A percentile compares a stretch with the other conserved stretches of the same genome.
Conservation (phyloP, 2,329 filamentous ascomycete genomes). For the Dryadomyces quercus-mongolicae region DNA sequence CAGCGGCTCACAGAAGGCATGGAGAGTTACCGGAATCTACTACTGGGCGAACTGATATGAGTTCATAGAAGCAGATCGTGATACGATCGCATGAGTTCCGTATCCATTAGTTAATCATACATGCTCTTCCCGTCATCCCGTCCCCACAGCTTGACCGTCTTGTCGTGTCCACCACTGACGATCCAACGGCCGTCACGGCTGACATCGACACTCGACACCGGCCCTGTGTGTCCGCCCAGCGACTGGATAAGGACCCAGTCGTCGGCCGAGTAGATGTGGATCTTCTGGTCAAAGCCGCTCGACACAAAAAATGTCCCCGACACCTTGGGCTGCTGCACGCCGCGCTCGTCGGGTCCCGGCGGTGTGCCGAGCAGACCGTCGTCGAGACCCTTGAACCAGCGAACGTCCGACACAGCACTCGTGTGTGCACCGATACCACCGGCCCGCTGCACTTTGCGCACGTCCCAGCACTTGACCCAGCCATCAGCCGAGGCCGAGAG, state of each 20-base stretch:
- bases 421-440: slow-evolving; percentile 85
- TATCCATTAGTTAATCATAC: slow-evolving; percentile 6
- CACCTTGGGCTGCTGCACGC: slow-evolving; percentile 62
- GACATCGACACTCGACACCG: slow-evolving; percentile 83
- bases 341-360: slow-evolving; percentile 51
- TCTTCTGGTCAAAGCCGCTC: slow-evolving; percentile 84
- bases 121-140: slow-evolving; percentile 54
- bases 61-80: too few species aligned
- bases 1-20: slow-evolving; percentile 71
- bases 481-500: slow-evolving; percentile 88
- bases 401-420: slow-evolving; percentile 80
- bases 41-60: slow-evolving; percentile 59
- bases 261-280: slow-evolving; percentile 92
- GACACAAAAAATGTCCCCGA: slow-evolving; percentile 86
- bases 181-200: slow-evolving; percentile 84
- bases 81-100: too few species aligned
- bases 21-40: slow-evolving; percentile 63
- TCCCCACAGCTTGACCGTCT: slow-evolving; percentile 93
- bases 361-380: slow-evolving; percentile 52
- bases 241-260: slow-evolving; percentile 89
- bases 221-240: slow-evolving; percentile 80
- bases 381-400: slow-evolving; percentile 86
- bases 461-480: slow-evolving; percentile 96
- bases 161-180: slow-evolving; percentile 84
- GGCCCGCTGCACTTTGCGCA: slow-evolving; percentile 73